Conservation (phyloP, 2,329 filamentous ascomycete genomes). For the Rutstroemia sp. region DNA sequence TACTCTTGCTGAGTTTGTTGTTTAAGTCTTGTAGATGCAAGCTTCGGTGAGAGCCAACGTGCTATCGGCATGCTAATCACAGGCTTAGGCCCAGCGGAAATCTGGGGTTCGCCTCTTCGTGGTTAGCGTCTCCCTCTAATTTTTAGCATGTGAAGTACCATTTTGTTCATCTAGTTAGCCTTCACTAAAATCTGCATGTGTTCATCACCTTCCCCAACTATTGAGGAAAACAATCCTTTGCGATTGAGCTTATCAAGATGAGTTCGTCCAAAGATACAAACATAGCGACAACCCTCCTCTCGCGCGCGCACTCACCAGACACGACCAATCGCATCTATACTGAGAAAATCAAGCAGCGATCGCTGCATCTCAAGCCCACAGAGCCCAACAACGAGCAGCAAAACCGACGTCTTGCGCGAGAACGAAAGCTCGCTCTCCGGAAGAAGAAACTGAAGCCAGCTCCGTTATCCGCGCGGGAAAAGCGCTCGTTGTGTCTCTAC, state of each 20-base stretch:
- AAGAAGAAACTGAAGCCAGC: slow-evolving; percentile 44
- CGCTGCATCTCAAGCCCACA: slow-evolving; percentile 69
- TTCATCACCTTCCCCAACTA: background rate
- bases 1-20: background rate
- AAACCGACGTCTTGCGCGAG: slow-evolving; percentile 32
- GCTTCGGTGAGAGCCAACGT: slow-evolving; percentile 1
- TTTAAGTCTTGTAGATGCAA: background rate
- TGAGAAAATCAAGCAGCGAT: slow-evolving; percentile 76
- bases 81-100: background rate
- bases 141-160: slow-evolving; percentile 5
- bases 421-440: slow-evolving; percentile 31
- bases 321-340: slow-evolving; percentile 64
- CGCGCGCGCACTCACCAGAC: slow-evolving; percentile 70
- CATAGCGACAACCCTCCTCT: slow-evolving; percentile 47
- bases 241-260: too few species aligned
- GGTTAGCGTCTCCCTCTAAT: background rate
- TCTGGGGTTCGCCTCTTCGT: slow-evolving; percentile 5
- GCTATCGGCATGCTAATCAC: background rate
- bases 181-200: too few species aligned
- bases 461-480: slow-evolving; percentile 74
- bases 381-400: slow-evolving; percentile 43
- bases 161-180: background rate
- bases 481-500: slow-evolving; percentile 65
- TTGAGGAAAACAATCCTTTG: slow-evolving; percentile 9
- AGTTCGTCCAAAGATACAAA: slow-evolving; percentile 12